Evolutionary conservation across 768 basidiomycete species (phyloP), one percentile per base, ranked within the genome.

Genomic region (Myochromella boudieri): DNA sequence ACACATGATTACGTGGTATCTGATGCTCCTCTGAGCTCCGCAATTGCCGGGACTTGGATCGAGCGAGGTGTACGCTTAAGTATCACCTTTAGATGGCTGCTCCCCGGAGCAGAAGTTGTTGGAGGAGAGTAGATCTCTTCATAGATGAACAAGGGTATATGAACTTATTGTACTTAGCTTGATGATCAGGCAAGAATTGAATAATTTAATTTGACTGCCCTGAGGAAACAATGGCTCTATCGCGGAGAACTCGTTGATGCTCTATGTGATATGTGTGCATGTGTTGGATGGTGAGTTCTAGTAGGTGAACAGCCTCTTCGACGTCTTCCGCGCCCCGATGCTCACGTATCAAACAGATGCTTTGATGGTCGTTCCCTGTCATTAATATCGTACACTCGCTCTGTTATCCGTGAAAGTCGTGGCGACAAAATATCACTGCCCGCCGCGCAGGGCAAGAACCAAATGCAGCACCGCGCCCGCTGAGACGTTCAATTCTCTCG

Each of bases 401-500:
- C 29, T 38, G 25, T 36, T 36, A 37, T 18, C 4, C n/a, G 42
- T 6, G 27, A 26, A 26, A n/a, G 41, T 33, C 14, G 18, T 28
- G 22, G 15, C 31, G 15, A 17, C 15, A n/a, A 47, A 33, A 10
- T 9, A 28, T 76, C 70, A 84, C 67, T 68, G 70, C 14, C 95
- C 95, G 34, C 95, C 95, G 67, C 95, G 91, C 33, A 98, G 81
- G 6, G 95, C 93, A 37, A 98, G 84, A 46, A 98, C 95, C 40
- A 98, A 75, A 72, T 98, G 95, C 56, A 98, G 82, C 21, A 91
- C 88, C 20, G 89, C 78, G 45, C 95, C 95, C 3, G 91, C 85
- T 18, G 70, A 63, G 64, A 98, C 86, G 63, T 88, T 90, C 66
- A 84, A 84, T 9, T 94, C 91, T 53, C 77, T 79, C 4, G 89